phyloP scores from a whole-genome alignment of 2,329 filamentous ascomycete genomes.

The Botrytis galanthina region DNA sequence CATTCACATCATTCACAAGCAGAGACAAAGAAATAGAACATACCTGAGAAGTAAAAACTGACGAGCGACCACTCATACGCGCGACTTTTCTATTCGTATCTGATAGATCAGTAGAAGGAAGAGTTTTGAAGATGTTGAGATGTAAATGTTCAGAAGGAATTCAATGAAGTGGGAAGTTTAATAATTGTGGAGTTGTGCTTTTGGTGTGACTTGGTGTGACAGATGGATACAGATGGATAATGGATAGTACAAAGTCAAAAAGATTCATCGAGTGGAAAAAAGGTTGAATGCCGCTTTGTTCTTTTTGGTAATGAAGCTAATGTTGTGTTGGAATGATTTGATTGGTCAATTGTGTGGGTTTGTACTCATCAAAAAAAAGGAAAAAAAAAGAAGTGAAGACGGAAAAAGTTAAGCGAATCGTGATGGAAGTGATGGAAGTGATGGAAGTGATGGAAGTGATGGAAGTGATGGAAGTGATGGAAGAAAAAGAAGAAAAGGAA shows the following conservation, averaged over 20 bases:
- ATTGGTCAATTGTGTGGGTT: conserved; percentile 10
- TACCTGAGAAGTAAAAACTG: conserved; percentile 86
- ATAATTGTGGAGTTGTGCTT: conserved; percentile 6
- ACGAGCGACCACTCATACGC: conserved; percentile 83
- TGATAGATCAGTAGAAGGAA: conserved; percentile 9
- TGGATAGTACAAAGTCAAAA: not conserved
- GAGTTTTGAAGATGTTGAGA: not conserved
- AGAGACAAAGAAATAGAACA: conserved; percentile 30
- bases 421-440: not conserved
- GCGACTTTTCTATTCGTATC: conserved; percentile 43
- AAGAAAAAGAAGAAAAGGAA: not conserved
- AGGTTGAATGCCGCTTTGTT: conserved; percentile 18
- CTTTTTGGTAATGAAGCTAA: not conserved
- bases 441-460: not conserved
- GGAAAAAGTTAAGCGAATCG: not conserved
- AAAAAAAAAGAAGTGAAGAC: not conserved
- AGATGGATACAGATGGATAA: not conserved
- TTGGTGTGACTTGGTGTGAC: conserved; percentile 10
- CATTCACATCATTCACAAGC: not conserved
- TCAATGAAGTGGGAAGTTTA: conserved; percentile 1
- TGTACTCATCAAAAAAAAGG: not conserved
- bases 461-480: not conserved
- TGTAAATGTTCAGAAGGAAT: conserved; percentile 1
- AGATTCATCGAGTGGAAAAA: not conserved
- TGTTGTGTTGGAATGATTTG: not conserved